Evolutionary conservation across 495 filamentous ascomycete species (phyloP), one percentile per base, ranked within the genome.

Genomic region (Evansstolkia leycettana): DNA sequence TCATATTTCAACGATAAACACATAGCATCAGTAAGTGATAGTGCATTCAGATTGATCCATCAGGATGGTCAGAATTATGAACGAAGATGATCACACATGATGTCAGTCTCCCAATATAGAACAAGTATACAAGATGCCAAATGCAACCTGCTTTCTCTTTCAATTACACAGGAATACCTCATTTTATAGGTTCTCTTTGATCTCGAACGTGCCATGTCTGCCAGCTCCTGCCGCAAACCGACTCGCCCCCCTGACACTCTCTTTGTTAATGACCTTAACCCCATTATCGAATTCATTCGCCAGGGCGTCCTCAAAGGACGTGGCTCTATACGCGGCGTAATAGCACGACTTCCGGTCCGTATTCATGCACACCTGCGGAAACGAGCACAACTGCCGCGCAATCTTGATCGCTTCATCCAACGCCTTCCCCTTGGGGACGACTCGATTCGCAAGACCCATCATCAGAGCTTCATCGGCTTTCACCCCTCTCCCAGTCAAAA

Each of bases 371-470:
- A 36, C 33, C 40, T 69, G 52, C 26, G 68, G 68, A 29, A 70
- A 72, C 5, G 27, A 33, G 3, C 66, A 29, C 27, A 72, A 42
- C 45, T 62, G 50, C 20, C 42, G 38, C 9, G 68, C 66, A 28
- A 72, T 50, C 14, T 40, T 40, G 17, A 49, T 47, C 2, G 66
- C 64, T 28, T 62, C 58, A 28, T 65, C 56, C 3, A 70, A 26
- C 17, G 57, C 59, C 39, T 60, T 52, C 9, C 64, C 67, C 37
- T 63, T 62, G 3, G 55, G 46, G 11, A 70, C 64, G 2, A 70
- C 58, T 1, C 67, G 54, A 44, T 60, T 70, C 19, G 58, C 68
- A 5, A 70, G 48, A 2, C 67, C 67, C 56, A 70, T 69, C 2
- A 33, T 13, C 3, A 66, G 37, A n/a, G 65, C 68, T 35, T 70